Base-by-base conservation (phyloP, 1,139 yeast species). In the Pichia inconspicua region DNA sequence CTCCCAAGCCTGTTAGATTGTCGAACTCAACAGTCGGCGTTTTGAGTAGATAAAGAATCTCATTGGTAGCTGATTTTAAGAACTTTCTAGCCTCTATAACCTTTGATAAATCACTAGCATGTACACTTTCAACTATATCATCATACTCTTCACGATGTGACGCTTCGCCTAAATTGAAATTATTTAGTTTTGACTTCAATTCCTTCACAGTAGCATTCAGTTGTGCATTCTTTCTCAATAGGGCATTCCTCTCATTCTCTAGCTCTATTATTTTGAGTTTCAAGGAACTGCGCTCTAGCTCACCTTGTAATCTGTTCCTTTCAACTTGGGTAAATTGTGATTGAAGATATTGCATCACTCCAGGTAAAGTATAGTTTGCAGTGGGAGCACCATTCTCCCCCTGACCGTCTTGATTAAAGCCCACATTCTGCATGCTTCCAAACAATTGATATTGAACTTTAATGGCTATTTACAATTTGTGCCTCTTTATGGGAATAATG, bases 301-400 rank as follows among this genome's bases (percentile, higher is more conserved):
- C 78, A 51, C 76, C 72, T 66, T 76, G 68, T 61, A 79, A 76
- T 58, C 78, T 74, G 62, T 72, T 78, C 49, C 80, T 65, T 58
- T 79, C 84, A 53, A 78, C 69, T 50, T 75, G 73, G 30, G 84
- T 77, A 63, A 78, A 79, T 55, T 79, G 84, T 10, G 77, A 71
- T 34, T 82, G 80, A 47, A 79, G 65, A 58, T 79, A 79, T 58
- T 77, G 78, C 65, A 79, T 78, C n/a, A 79, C 78, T 2, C 84
- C 84, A 0, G 84, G 84, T 27, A 79, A 67, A 2, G 82, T 78
- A 54, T 78, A 78, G 45, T 72, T 46, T 22, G 60, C 55, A 14
- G 54, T 50, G 30, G 48, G 38, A 30, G 41, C 12, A 19, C 19
- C 44, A 46, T 34, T 40, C 14, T 34, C 12, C 42, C 37, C 12